Conservation (phyloP, 768 basidiomycete species). For the Boletellus emodensis region DNA sequence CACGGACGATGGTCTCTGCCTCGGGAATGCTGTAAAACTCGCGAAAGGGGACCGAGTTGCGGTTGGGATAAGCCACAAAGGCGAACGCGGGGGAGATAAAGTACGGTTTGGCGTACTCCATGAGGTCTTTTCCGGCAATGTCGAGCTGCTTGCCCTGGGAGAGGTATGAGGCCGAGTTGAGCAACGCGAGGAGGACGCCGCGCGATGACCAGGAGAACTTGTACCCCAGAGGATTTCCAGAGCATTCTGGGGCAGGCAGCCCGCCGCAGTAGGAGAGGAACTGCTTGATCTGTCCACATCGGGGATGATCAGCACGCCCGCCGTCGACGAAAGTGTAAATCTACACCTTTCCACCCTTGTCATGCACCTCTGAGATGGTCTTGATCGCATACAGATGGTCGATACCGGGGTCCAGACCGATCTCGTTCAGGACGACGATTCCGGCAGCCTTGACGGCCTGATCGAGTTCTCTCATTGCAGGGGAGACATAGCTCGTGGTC, state of each 20-base stretch:
- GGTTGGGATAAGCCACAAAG: conserved; percentile 96
- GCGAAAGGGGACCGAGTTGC: conserved; percentile 86
- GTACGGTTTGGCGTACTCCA: conserved; percentile 89
- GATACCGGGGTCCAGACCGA: conserved; percentile 94
- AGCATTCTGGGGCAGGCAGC: conserved; percentile 86
- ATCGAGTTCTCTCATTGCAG: conserved; percentile 85
- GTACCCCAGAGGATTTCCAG: conserved; percentile 95
- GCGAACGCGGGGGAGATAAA: conserved; percentile 94
- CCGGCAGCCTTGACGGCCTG: conserved; percentile 79
- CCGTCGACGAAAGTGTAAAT: neutral
- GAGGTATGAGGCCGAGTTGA: conserved; percentile 85
- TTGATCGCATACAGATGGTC: conserved; percentile 94
- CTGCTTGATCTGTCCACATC: conserved; percentile 61
- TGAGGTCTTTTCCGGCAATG: conserved; percentile 78
- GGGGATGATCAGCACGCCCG: neutral
- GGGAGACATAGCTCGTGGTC: conserved; percentile 93
- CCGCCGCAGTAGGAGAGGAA: conserved; percentile 97
- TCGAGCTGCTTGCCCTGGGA: conserved; percentile 58
- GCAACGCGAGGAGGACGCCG: conserved; percentile 90
- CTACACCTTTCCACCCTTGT: conserved; percentile 85
- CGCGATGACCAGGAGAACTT: conserved; percentile 99
- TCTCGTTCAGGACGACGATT: conserved; percentile 94
- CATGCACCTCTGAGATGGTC: conserved; percentile 91
- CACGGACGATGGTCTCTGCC: conserved; percentile 87
- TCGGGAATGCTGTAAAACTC: conserved; percentile 93